phyloP scores from a whole-genome alignment of 129 eudicot species.

The Saposhnikovia divaricata region DNA sequence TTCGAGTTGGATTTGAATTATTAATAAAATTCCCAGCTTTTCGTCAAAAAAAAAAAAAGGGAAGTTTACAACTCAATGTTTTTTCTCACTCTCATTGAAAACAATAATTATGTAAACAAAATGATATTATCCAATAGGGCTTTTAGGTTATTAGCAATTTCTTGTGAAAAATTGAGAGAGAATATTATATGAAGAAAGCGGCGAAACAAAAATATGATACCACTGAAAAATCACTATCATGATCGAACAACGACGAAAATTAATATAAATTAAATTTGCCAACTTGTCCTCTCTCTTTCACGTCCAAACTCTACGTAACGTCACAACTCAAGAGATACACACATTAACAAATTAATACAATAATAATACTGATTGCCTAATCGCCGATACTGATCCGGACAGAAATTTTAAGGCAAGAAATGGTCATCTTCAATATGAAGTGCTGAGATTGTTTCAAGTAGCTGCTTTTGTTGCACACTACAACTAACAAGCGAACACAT shows the following conservation, averaged over 20 bases:
- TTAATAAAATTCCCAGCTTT: too few species aligned
- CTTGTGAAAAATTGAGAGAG: neutral
- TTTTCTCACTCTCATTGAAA: too few species aligned
- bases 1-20: too few species aligned
- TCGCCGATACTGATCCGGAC: neutral
- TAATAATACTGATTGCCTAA: neutral
- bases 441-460: neutral
- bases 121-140: neutral
- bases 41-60: too few species aligned
- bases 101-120: neutral
- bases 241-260: neutral
- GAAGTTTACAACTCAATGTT: too few species aligned
- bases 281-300: slow-evolving; percentile 3
- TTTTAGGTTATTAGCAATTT: neutral
- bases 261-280: neutral
- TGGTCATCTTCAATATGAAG: slow-evolving; percentile 1
- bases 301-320: neutral
- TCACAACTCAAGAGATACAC: neutral
- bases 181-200: neutral
- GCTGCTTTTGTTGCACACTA: slow-evolving; percentile 11
- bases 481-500: slow-evolving; percentile 14
- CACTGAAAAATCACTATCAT: neutral
- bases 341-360: neutral
- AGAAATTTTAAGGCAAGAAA: neutral
- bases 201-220: neutral